Conservation (phyloP, 345 rosid species). For the Anacardium occidentale region DNA sequence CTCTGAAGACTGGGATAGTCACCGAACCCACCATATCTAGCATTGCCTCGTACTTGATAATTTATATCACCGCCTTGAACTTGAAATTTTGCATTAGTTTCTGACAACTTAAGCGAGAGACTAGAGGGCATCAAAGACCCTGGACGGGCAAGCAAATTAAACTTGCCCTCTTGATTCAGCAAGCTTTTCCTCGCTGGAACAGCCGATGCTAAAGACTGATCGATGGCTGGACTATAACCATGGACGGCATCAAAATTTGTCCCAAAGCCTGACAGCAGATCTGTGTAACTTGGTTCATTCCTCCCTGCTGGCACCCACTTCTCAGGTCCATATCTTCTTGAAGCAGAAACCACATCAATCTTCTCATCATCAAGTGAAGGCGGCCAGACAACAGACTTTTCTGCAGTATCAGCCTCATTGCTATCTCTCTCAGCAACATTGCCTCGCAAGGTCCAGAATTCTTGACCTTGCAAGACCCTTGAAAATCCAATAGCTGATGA, state of each 20-base stretch:
- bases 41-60: slow-evolving; percentile 40
- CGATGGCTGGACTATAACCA: slow-evolving; percentile 37
- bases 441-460: slow-evolving; percentile 65
- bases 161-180: slow-evolving; percentile 49
- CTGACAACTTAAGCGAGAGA: slow-evolving; percentile 49
- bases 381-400: slow-evolving; percentile 57
- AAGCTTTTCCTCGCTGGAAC: slow-evolving; percentile 32
- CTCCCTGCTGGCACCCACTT: slow-evolving; percentile 47
- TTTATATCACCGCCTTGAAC: slow-evolving; percentile 32
- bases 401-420: slow-evolving; percentile 50
- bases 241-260: slow-evolving; percentile 38
- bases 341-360: slow-evolving; percentile 44
- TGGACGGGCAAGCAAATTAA: slow-evolving; percentile 36
- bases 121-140: slow-evolving; percentile 55
- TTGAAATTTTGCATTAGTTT: slow-evolving; percentile 33
- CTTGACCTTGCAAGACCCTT: slow-evolving; percentile 86
- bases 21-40: slow-evolving; percentile 32
- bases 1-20: slow-evolving; percentile 47
- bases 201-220: slow-evolving; percentile 34
- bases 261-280: slow-evolving; percentile 66
- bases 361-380: slow-evolving; percentile 57
- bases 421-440: slow-evolving; percentile 50
- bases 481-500: slow-evolving; percentile 50
- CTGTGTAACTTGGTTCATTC: slow-evolving; percentile 55
- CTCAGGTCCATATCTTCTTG: slow-evolving; percentile 51